A percentile compares a stretch with the other conserved stretches of the same genome.
These are phyloP conservation scores for Epichloe glyceriae DNA, from an alignment of 2,329 filamentous ascomycete genomes.

Conservation along the genomic window DNA sequence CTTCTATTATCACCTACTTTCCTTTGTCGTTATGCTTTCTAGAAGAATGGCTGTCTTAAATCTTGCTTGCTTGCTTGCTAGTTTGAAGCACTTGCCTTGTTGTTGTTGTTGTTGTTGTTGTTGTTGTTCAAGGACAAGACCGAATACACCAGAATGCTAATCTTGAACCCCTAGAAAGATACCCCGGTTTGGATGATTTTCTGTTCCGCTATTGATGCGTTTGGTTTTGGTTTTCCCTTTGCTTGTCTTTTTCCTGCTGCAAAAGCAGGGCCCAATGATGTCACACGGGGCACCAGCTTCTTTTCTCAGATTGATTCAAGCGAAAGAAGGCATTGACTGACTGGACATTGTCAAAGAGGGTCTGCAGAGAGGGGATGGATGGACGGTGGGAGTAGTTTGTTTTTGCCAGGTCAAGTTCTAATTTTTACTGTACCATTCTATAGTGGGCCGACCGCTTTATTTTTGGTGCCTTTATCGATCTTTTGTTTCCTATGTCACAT, in stretches of 20 bases:
- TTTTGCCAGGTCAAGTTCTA: background rate
- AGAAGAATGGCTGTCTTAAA: constrained; percentile 1
- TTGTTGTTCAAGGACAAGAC: background rate
- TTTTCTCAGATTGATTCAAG: background rate
- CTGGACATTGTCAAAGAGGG: background rate
- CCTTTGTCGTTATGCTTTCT: constrained; percentile 1
- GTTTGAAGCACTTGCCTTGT: background rate
- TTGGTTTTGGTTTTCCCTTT: constrained; percentile 5
- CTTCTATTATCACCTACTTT: background rate
- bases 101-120: background rate
- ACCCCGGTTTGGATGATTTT: constrained; percentile 20
- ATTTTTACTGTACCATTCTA: background rate
- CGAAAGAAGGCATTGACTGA: background rate
- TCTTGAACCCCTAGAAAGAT: constrained; percentile 23
- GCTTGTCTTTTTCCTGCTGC: background rate
- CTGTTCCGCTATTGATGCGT: background rate
- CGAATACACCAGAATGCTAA: constrained; percentile 18
- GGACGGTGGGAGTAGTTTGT: background rate
- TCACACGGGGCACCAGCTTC: background rate
- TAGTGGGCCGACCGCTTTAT: background rate
- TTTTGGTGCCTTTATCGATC: background rate
- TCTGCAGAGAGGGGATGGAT: background rate
- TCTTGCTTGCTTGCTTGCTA: background rate
- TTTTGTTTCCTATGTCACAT: constrained; percentile 3
- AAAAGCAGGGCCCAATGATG: background rate